Evolutionary conservation across 768 basidiomycete species (phyloP).

Genomic region (Antrodiella citrinella): DNA sequence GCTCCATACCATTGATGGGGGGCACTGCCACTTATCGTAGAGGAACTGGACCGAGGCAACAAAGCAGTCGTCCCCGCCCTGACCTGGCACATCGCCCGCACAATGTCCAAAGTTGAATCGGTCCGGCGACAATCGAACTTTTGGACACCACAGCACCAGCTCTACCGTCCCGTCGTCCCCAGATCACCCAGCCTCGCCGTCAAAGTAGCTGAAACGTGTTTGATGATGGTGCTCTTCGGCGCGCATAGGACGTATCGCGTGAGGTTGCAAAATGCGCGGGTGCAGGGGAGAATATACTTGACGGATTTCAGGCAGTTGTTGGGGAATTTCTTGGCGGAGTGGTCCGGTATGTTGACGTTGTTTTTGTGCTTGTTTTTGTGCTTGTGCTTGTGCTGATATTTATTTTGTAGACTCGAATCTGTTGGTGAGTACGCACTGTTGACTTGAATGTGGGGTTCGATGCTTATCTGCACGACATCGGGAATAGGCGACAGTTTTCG

Average conservation of each 20-base stretch:
- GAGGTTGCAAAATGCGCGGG: slow-evolving; percentile 13
- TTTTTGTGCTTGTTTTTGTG: not conserved
- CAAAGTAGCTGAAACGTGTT: slow-evolving; percentile 9
- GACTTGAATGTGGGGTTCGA: too few species aligned
- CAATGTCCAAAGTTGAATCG: slow-evolving; percentile 12
- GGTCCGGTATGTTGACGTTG: slow-evolving; percentile 16
- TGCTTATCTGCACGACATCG: too few species aligned
- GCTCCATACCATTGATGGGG: not conserved
- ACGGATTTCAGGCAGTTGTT: slow-evolving; percentile 15
- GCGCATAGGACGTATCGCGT: slow-evolving; percentile 16
- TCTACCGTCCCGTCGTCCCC: slow-evolving; percentile 7
- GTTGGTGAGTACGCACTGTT: slow-evolving; percentile 8
- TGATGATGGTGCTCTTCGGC: slow-evolving; percentile 15
- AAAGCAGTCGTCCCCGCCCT: slow-evolving; percentile 12
- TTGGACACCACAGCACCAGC: slow-evolving; percentile 8
- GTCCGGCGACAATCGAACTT: slow-evolving; percentile 10
- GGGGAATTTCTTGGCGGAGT: slow-evolving; percentile 16
- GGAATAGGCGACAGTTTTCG: slow-evolving; percentile 12
- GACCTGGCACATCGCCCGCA: slow-evolving; percentile 16
- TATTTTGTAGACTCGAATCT: slow-evolving; percentile 14
- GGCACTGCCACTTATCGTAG: not conserved
- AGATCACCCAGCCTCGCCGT: slow-evolving; percentile 7
- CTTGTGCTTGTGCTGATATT: not conserved
- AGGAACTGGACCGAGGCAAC: not conserved
- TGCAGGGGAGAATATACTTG: slow-evolving; percentile 11